These are phyloP conservation scores for Penicillium sp. DNA, from an alignment of 2,329 filamentous ascomycete species.

Conservation along the genomic window DNA sequence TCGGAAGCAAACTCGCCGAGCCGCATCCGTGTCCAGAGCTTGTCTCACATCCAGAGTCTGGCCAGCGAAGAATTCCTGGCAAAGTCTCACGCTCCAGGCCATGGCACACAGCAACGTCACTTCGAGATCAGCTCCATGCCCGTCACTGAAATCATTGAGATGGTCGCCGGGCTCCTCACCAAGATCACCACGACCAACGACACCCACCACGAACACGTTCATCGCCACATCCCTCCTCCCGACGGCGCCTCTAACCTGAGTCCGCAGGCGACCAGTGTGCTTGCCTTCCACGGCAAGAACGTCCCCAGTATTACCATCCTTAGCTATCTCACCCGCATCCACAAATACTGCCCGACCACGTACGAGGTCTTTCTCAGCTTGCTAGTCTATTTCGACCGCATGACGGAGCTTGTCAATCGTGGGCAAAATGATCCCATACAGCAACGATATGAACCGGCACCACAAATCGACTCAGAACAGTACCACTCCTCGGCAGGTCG, in stretches of 20 bases:
- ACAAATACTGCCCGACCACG: constrained; percentile 98
- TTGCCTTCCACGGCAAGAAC: constrained; percentile 98
- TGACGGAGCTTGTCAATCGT: constrained; percentile 94
- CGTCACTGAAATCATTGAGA: constrained; percentile 94
- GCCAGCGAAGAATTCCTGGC: constrained; percentile 72
- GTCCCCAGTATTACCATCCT: constrained; percentile 95
- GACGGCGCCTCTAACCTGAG: constrained; percentile 60
- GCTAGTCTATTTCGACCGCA: constrained; percentile 95
- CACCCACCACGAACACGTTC: constrained; percentile 84
- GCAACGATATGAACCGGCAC: constrained; percentile 23
- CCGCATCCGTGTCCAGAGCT: constrained; percentile 77
- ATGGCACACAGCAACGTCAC: constrained; percentile 55
- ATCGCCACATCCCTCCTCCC: constrained; percentile 66
- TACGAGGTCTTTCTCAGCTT: constrained; percentile 97
- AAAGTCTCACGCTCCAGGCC: constrained; percentile 41
- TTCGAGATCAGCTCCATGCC: constrained; percentile 99
- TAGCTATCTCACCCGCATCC: constrained; percentile 91
- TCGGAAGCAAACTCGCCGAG: constrained; percentile 51
- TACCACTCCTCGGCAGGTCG: constrained; percentile 21
- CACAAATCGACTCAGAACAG: constrained; percentile 17
- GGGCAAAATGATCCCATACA: constrained; percentile 65
- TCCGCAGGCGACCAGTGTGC: constrained; percentile 68
- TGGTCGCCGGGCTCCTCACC: constrained; percentile 93
- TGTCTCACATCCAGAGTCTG: constrained; percentile 87
- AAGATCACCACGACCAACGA: constrained; percentile 99